A percentile compares a stretch with the other conserved stretches of the same genome.
Evolutionary conservation across 805 yeast genomes (phyloP).

Genomic region (Scheffersomyces ergatensis): DNA sequence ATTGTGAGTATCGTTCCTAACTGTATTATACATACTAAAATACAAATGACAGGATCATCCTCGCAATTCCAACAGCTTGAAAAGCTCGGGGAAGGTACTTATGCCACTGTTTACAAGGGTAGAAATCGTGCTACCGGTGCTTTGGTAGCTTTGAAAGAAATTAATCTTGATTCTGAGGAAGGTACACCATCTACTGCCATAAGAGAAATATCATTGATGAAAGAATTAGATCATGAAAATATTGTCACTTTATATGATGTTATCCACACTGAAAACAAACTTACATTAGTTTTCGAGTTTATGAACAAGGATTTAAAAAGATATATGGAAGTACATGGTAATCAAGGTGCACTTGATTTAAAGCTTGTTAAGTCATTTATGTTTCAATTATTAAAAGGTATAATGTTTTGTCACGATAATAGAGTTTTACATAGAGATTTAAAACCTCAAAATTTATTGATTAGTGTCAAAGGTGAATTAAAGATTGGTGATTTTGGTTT

Average conservation of each 20-base stretch:
- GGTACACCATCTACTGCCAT: constrained; percentile 99
- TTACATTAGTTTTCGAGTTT: constrained; percentile 89
- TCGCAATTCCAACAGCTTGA: constrained; percentile 60
- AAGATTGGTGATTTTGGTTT: constrained; percentile 96
- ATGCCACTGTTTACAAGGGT: constrained; percentile 98
- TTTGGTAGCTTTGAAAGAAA: constrained; percentile 91
- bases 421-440: constrained; percentile 82
- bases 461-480: constrained; percentile 84
- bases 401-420: constrained; percentile 82
- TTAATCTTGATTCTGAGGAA: constrained; percentile 91
- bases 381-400: constrained; percentile 90
- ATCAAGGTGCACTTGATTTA: constrained; percentile 69
- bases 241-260: constrained; percentile 92
- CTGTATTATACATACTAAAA: not conserved
- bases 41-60: constrained; percentile 40
- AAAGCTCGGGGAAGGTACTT: constrained; percentile 91
- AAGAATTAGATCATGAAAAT: constrained; percentile 90
- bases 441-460: constrained; percentile 92
- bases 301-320: constrained; percentile 92
- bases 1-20: too few relatives aligned
- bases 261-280: constrained; percentile 93
- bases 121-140: constrained; percentile 83
- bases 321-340: constrained; percentile 88
- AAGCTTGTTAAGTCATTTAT: constrained; percentile 82
- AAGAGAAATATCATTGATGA: constrained; percentile 92